These are phyloP conservation scores for Kwoniella shivajii DNA, from an alignment of 1,284 basidiomycete species.

Conservation along the genomic window DNA sequence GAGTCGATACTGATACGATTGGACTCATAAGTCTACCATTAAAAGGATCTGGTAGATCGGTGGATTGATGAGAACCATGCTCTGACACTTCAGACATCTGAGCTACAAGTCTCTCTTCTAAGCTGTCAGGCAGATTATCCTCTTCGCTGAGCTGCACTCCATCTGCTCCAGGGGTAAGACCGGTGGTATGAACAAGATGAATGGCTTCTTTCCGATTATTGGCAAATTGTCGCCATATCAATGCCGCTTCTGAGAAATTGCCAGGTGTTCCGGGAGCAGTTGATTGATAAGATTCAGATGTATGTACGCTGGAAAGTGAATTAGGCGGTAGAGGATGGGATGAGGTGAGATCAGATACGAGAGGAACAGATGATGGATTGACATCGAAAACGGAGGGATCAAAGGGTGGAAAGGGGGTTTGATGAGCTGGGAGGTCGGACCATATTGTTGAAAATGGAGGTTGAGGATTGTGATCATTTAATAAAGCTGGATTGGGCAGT, in stretches of 20 bases:
- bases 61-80: not conserved
- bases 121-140: not conserved
- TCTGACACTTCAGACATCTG: not conserved
- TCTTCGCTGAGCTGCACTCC: not conserved
- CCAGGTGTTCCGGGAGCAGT: not conserved
- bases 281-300: not conserved
- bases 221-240: conserved; percentile 15
- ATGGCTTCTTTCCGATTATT: conserved; percentile 9
- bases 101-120: not conserved
- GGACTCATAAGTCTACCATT: not conserved
- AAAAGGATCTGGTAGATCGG: not conserved
- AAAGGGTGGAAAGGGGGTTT: not conserved
- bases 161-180: not conserved
- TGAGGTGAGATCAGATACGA: not conserved
- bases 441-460: not conserved
- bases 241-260: conserved; percentile 1
- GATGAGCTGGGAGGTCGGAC: not conserved
- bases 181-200: not conserved
- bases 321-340: not conserved
- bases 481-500: too few species aligned
- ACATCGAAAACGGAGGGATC: not conserved
- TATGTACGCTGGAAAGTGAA: not conserved
- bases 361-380: not conserved
- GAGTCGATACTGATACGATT: not conserved
- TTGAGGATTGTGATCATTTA: too few species aligned